Base-by-base conservation (phyloP, 805 yeast genomes). In the Nakazawaea ishiwadae region DNA sequence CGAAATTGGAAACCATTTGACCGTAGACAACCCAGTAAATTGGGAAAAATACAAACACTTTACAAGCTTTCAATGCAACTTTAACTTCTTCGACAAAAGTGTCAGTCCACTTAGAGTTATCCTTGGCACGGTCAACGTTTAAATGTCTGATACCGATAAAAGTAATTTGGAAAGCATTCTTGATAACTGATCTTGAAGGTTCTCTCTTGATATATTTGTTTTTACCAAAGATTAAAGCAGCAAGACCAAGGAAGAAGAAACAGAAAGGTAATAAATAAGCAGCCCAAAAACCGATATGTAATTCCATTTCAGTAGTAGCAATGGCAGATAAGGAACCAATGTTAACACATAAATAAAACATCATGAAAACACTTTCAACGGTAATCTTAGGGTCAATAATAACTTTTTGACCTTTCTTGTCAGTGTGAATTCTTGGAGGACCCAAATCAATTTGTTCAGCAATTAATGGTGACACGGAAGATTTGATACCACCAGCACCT, bases 401-500 rank as follows among this genome's bases (percentile, higher is more conserved):
- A 10, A 39, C 37, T 14, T 17, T 31, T 9, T 26, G 21, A 20
- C 38, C 38, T 33, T 39, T 39, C 31, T 39, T 39, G 28, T 35
- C 39, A 17, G 41, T 58, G 59, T 30, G 28, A 10, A 35, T 30
- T 40, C 44, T 40, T 7, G 24, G 18, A 8, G 18, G 32, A 43
- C 44, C 60, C 23, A 39, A 27, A 18, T 39, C 37, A 17, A 39
- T 39, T 31, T 39, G 42, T 39, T 48, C 85, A 35, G 88, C 90
- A 56, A 85, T 78, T 56, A 85, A 68, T 15, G 84, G 83, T 4
- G 88, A 76, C 23, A 84, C 78, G 52, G 84, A 84, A 31, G 89
- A 71, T 59, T 85, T 85, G 56, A 85, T 85, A 51, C 88, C 82
- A 54, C 93, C 93, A 24, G 93, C 81, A 31, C 88, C 91, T 30